Evolutionary conservation across 108 stramenopile genomes (phyloP), one percentile per base, ranked within the genome.

Genomic region (Pseudonitzschia multistriata): DNA sequence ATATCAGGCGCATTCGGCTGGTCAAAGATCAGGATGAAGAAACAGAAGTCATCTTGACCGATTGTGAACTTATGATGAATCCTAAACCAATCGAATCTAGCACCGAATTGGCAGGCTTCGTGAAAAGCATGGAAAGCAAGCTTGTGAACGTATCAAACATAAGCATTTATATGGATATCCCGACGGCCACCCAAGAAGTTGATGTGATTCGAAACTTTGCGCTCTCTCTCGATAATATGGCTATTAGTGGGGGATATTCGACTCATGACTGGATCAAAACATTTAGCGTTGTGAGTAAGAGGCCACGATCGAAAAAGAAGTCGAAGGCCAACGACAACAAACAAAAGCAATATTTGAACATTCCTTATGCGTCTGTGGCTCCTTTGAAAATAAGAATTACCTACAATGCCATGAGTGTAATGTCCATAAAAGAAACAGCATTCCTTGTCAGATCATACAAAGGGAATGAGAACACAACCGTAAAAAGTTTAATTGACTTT

Each of bases 301-400:
- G 53, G 53, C 6, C 11, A 27, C 53, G 25, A 54, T 10, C 7
- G 7, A 42, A 7, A 7, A 54, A 10, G 15, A 31, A 36, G 7
- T 22, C 40, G 7, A 42, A 5, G 11, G 45, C 6, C 22, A 62
- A 62, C 33, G n/a, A 24, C 5, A 40, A n/a, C 7, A 40, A 45
- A 4, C 10, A 25, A 5, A 40, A 24, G 17, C 45, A 37, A 7
- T 10, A n/a, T 5, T 54, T 54, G 53, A 42, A 42, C 10, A 25
- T 61, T 5, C 63, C 63, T 5, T 65, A 45, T 65, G 34, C 36
- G 5, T 40, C 40, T 7, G 35, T 65, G 40, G 63, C 30, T 37
- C 63, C 63, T 7, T 11, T 65, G 40, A 65, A 45, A 24, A 14
- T 40, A 4, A 7, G 37, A 21, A 36, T 65, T 7, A n/a, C 53